Conservation (phyloP, 2,329 filamentous ascomycete species). For the Aspergillus awamori region DNA sequence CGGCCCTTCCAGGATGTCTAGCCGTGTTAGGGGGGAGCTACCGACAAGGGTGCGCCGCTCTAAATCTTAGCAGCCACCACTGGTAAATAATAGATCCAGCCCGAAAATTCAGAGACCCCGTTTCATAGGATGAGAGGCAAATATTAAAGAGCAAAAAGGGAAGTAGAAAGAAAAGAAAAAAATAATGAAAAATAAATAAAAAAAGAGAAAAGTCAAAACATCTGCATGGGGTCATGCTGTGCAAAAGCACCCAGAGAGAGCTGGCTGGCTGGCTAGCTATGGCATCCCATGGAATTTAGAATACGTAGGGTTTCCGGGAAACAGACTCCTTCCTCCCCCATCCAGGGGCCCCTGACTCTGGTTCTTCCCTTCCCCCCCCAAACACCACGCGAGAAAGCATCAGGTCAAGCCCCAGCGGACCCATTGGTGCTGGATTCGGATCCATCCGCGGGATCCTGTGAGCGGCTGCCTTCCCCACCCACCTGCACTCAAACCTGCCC, state of each 20-base stretch:
- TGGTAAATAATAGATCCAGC: constrained; percentile 11
- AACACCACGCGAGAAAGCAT: constrained; percentile 27
- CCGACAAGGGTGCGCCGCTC: constrained; percentile 6
- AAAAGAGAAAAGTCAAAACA: background rate
- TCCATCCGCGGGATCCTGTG: constrained; percentile 35
- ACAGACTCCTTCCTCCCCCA: constrained; percentile 11
- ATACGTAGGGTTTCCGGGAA: constrained; percentile 12
- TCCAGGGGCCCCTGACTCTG: constrained; percentile 20
- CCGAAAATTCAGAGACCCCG: constrained; percentile 13
- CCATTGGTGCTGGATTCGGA: constrained; percentile 30
- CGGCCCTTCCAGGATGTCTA: constrained; percentile 2
- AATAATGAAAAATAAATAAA: background rate
- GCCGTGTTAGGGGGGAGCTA: constrained; percentile 6
- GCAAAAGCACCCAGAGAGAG: background rate
- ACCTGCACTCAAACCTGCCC: constrained; percentile 31
- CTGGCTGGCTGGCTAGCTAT: background rate
- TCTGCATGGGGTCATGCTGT: background rate
- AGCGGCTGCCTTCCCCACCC: constrained; percentile 31
- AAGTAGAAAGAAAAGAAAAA: background rate
- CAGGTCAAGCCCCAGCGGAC: constrained; percentile 23
- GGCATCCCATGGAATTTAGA: background rate
- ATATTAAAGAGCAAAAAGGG: background rate
- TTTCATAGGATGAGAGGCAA: background rate
- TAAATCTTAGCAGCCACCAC: constrained; percentile 2
- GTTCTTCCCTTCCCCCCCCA: background rate